A percentile compares a stretch with the other conserved stretches of the same genome.
Evolutionary conservation across 2,329 filamentous ascomycete species (phyloP).

Genomic region (Stenocarpella maydis): DNA sequence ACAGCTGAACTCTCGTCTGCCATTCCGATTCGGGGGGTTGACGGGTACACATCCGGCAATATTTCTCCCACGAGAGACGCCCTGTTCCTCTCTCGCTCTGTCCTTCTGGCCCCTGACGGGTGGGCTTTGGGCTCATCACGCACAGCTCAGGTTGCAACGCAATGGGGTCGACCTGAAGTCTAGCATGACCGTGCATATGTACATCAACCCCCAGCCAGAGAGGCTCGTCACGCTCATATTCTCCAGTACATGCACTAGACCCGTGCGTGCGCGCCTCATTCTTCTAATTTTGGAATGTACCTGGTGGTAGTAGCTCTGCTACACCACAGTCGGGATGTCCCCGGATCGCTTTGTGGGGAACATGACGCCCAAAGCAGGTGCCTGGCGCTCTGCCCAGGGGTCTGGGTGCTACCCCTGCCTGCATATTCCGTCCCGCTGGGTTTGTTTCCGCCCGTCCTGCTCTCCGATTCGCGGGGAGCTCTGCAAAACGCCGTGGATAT

Average conservation of each 20-base stretch:
- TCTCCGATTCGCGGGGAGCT: conserved; percentile 23
- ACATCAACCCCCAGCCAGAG: conserved; percentile 5
- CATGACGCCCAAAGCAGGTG: conserved; percentile 29
- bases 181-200: conserved; percentile 22
- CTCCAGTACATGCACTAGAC: conserved; percentile 19
- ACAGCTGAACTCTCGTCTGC: conserved; percentile 34
- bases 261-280: conserved; percentile 10
- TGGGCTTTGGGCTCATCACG: conserved; percentile 7
- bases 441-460: conserved; percentile 24
- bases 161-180: conserved; percentile 20
- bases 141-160: conserved; percentile 19
- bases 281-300: conserved; percentile 32
- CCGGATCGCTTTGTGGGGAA: conserved; percentile 34
- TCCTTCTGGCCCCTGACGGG: conserved; percentile 7
- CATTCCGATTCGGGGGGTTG: conserved; percentile 23
- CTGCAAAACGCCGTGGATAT: conserved; percentile 25
- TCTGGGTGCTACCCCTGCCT: conserved; percentile 14
- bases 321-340: conserved; percentile 18
- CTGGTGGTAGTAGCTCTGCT: conserved; percentile 21
- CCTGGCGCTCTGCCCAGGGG: conserved; percentile 13
- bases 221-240: conserved; percentile 24
- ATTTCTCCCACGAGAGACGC: conserved; percentile 11
- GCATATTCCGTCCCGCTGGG: conserved; percentile 25
- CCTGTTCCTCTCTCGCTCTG: not conserved
- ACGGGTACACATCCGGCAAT: conserved; percentile 30